Evolutionary conservation across 805 yeast genomes (phyloP).

Genomic region (Helenozyma rhizophorensis): DNA sequence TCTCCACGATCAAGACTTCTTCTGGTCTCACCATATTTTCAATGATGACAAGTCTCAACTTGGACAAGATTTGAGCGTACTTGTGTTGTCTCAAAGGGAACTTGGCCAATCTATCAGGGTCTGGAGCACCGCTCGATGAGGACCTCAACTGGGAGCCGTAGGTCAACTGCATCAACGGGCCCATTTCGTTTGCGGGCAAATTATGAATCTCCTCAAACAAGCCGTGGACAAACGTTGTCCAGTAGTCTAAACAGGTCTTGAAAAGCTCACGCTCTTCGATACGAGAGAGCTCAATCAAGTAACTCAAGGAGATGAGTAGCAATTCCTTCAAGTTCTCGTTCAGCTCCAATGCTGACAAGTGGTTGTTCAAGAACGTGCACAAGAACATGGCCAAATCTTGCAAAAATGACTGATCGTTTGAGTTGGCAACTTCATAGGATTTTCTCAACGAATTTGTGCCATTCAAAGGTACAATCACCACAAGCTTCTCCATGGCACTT

Average conservation of each 20-base stretch:
- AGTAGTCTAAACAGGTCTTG: slow-evolving; percentile 92
- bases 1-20: slow-evolving; percentile 93
- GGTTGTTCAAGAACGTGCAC: slow-evolving; percentile 76
- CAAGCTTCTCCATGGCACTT: slow-evolving; percentile 66
- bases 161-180: slow-evolving; percentile 71
- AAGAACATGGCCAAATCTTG: slow-evolving; percentile 94
- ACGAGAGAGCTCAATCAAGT: slow-evolving; percentile 77
- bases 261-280: slow-evolving; percentile 95
- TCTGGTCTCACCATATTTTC: slow-evolving; percentile 98
- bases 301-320: slow-evolving; percentile 68
- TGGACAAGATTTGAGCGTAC: slow-evolving; percentile 73
- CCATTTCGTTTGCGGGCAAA: slow-evolving; percentile 65
- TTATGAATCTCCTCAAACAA: slow-evolving; percentile 83
- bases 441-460: slow-evolving; percentile 63
- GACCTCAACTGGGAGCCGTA: slow-evolving; percentile 39
- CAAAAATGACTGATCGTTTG: slow-evolving; percentile 86
- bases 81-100: slow-evolving; percentile 83
- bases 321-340: slow-evolving; percentile 49
- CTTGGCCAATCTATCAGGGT: slow-evolving; percentile 72
- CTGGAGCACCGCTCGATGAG: slow-evolving; percentile 69
- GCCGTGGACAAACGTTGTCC: slow-evolving; percentile 82
- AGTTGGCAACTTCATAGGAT: slow-evolving; percentile 69
- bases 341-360: slow-evolving; percentile 60
- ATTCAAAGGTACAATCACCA: slow-evolving; percentile 56
- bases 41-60: slow-evolving; percentile 85